Evolutionary conservation across 2,329 filamentous ascomycete genomes (phyloP).

Genomic region (Parafenestella ontariensis): DNA sequence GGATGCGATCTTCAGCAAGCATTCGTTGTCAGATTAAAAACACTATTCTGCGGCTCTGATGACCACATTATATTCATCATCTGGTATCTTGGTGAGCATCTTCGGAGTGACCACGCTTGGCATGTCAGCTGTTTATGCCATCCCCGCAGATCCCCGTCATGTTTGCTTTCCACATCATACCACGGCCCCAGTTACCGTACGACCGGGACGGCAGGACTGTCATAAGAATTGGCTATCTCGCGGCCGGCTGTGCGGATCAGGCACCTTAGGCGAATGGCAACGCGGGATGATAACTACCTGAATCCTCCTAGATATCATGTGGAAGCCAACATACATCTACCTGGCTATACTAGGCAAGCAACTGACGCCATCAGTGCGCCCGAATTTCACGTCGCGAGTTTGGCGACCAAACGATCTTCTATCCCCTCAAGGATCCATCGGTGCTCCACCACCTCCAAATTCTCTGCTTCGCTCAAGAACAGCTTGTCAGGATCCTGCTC

Average conservation of each 20-base stretch:
- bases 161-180: constrained; percentile 21
- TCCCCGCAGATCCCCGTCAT: constrained; percentile 24
- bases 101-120: constrained; percentile 16
- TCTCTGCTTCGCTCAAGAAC: constrained; percentile 91
- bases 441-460: constrained; percentile 92
- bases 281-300: constrained; percentile 33
- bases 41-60: constrained; percentile 35
- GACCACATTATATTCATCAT: constrained; percentile 12
- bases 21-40: constrained; percentile 8
- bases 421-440: constrained; percentile 89
- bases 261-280: constrained; percentile 17
- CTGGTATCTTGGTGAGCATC: constrained; percentile 13
- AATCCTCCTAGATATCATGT: constrained; percentile 10
- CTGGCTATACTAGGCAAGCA: constrained; percentile 11
- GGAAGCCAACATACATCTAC: constrained; percentile 10
- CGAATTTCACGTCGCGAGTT: constrained; percentile 34
- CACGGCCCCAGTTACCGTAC: constrained; percentile 31
- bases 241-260: constrained; percentile 28
- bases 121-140: constrained; percentile 11
- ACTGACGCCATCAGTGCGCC: constrained; percentile 8
- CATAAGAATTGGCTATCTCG: constrained; percentile 36
- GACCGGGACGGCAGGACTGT: constrained; percentile 31
- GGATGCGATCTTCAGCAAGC: constrained; percentile 4
- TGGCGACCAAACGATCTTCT: constrained; percentile 78
- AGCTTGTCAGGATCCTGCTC: constrained; percentile 96